Evolutionary conservation across 192 early-diverging fungal species (phyloP).

Genomic region (Coemansia erecta): DNA sequence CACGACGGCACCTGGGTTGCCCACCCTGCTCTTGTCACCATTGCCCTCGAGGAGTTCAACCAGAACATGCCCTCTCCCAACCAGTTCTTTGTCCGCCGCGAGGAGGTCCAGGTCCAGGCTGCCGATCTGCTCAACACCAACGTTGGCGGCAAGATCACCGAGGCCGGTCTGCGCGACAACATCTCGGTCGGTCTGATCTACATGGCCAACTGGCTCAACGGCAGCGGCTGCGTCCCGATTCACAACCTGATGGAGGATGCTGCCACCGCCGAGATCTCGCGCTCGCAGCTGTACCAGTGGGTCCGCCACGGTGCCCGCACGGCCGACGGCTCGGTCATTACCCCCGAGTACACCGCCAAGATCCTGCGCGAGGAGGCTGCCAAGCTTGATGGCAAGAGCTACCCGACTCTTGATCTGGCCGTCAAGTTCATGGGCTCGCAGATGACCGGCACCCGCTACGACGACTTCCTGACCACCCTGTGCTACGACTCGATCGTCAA

Average conservation of each 20-base stretch:
- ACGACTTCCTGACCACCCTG: constrained; percentile 92
- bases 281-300: constrained; percentile 98
- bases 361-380: constrained; percentile 88
- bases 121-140: constrained; percentile 80
- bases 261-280: constrained; percentile 96
- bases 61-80: constrained; percentile 95
- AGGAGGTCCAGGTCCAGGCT: constrained; percentile 83
- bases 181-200: constrained; percentile 88
- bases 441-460: constrained; percentile 78
- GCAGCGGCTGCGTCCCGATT: constrained; percentile 95
- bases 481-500: constrained; percentile 86
- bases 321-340: constrained; percentile 76
- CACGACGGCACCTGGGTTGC: constrained; percentile 97
- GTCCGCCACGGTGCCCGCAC: constrained; percentile 82
- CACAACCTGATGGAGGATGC: constrained; percentile 99
- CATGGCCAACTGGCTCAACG: constrained; percentile 96
- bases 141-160: constrained; percentile 78
- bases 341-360: constrained; percentile 70
- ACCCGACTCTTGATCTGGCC: constrained; percentile 53
- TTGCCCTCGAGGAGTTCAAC: constrained; percentile 89
- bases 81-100: constrained; percentile 90
- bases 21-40: constrained; percentile 90
- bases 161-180: constrained; percentile 88
- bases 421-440: constrained; percentile 68
- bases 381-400: constrained; percentile 61